Base-by-base conservation (phyloP, 2,329 filamentous ascomycete species). In the Setomelanomma holmii region DNA sequence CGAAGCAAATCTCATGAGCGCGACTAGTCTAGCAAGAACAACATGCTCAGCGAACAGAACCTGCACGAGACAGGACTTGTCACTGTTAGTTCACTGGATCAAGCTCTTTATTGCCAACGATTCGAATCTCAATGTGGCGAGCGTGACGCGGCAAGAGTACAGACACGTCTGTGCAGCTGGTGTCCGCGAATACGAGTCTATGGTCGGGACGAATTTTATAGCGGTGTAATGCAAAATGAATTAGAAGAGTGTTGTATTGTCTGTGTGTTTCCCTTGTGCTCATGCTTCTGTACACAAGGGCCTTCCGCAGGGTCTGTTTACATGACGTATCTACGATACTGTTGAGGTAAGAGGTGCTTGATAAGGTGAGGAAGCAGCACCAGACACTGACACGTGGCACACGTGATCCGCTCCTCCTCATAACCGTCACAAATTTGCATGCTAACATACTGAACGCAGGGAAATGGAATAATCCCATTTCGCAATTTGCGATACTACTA, bases 21-120 rank as follows among this genome's bases (percentile, higher is more conserved):
- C 16, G 27, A 30, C 27, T 14, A 30, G 27, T 17, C 34, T 36
- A n/a, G 34, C 34, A n/a, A n/a, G 12, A 7, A 36, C 34, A 36
- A 36, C 12, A 17, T 36, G 34, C 34, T 16, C 34, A 36, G 34
- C 12, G 14, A 58, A 55, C n/a, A 54, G 55, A 4, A 48, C 39
- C 1, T 64, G 61, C 21, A 42, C 22, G 0, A 47, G 46, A 1
- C 7, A 14, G 21, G 45, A 40, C 1, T 46, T 43, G 4, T 3
- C 1, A 0, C 34, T 58, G 1, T 6, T 36, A 10, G 33, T 39
- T 12, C 46, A 46, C 8, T 68, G 61, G 61, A 23, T 60, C 4
- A 33, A 40, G 16, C 20, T 55, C 3, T 60, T 64, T 23, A 20
- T 66, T 19, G 33, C 56, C 22, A 62, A 61, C 23, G 42, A 65